Conservation (phyloP, 2,329 filamentous ascomycete species). For the Trichoderma sp. region DNA sequence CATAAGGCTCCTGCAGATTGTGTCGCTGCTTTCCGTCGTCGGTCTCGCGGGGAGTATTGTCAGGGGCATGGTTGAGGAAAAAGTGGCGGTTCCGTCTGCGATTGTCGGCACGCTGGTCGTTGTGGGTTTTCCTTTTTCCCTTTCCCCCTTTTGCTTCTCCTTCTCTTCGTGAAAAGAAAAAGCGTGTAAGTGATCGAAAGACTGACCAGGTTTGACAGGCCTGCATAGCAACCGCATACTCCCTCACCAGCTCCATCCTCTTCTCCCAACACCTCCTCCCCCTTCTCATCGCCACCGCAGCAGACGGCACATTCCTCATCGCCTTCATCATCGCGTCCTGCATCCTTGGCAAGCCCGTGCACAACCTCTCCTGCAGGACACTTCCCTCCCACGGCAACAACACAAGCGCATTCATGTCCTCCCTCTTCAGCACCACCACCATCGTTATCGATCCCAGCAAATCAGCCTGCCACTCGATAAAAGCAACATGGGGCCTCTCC, state of each 20-base stretch:
- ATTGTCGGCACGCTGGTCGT: slow-evolving; percentile 78
- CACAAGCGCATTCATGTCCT: slow-evolving; percentile 49
- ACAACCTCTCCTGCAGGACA: slow-evolving; percentile 63
- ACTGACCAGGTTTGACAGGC: slow-evolving; percentile 42
- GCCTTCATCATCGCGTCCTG: slow-evolving; percentile 77
- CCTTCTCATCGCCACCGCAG: slow-evolving; percentile 65
- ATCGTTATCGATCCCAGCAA: slow-evolving; percentile 50
- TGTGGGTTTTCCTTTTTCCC: slow-evolving; percentile 66
- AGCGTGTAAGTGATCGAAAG: neutral
- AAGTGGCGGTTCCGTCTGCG: slow-evolving; percentile 62
- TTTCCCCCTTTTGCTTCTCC: neutral
- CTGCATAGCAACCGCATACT: slow-evolving; percentile 77
- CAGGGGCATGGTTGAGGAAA: no score
- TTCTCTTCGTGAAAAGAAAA: no score
- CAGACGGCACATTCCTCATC: slow-evolving; percentile 72
- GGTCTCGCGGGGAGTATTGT: slow-evolving; percentile 84
- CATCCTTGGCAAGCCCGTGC: slow-evolving; percentile 74
- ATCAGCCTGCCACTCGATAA: slow-evolving; percentile 78
- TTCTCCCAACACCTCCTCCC: slow-evolving; percentile 77
- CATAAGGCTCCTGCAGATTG: slow-evolving; percentile 69
- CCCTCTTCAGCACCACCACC: slow-evolving; percentile 46
- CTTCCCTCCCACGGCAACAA: slow-evolving; percentile 49
- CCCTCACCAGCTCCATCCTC: slow-evolving; percentile 77
- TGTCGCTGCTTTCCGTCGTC: slow-evolving; percentile 74
- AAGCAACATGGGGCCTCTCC: slow-evolving; percentile 82